A percentile compares a stretch with the other conserved stretches of the same genome.
Conservation (phyloP, 768 basidiomycete species). For the Phaeolepiota aurea region DNA sequence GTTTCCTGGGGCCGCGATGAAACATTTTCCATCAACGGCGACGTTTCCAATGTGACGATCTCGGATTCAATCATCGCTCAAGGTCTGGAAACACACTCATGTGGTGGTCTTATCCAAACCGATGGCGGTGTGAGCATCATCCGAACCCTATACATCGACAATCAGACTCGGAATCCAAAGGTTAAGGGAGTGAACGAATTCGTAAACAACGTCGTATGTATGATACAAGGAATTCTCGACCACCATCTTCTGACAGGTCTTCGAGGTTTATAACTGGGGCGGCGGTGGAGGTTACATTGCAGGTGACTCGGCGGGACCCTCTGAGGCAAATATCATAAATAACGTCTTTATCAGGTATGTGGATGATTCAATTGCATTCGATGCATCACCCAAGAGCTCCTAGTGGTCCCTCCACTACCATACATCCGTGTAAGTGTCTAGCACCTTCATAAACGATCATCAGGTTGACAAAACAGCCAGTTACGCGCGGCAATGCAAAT, state of each 20-base stretch:
- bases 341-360: slow-evolving; percentile 25
- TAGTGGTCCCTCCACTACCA: slow-evolving; percentile 23
- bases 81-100: slow-evolving; percentile 25
- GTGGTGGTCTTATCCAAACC: slow-evolving; percentile 27
- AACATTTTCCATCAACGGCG: slow-evolving; percentile 26
- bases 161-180: slow-evolving; percentile 26
- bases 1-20: slow-evolving; percentile 27
- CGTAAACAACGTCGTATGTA: slow-evolving; percentile 24
- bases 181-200: slow-evolving; percentile 29
- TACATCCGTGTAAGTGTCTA: slow-evolving; percentile 15
- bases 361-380: too few species aligned
- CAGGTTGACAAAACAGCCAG: slow-evolving; percentile 7
- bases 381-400: too few species aligned
- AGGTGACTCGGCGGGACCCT: slow-evolving; percentile 23
- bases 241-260: not conserved
- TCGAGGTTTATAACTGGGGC: slow-evolving; percentile 24
- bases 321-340: slow-evolving; percentile 24
- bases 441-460: not conserved
- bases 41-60: slow-evolving; percentile 26
- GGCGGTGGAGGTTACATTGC: slow-evolving; percentile 26
- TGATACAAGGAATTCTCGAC: not conserved
- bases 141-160: slow-evolving; percentile 26
- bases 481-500: slow-evolving; percentile 26
- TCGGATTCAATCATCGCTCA: slow-evolving; percentile 28
- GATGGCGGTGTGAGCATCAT: slow-evolving; percentile 26